Base-by-base conservation (phyloP, 2,329 filamentous ascomycete genomes). In the Ophiostoma sp. region DNA sequence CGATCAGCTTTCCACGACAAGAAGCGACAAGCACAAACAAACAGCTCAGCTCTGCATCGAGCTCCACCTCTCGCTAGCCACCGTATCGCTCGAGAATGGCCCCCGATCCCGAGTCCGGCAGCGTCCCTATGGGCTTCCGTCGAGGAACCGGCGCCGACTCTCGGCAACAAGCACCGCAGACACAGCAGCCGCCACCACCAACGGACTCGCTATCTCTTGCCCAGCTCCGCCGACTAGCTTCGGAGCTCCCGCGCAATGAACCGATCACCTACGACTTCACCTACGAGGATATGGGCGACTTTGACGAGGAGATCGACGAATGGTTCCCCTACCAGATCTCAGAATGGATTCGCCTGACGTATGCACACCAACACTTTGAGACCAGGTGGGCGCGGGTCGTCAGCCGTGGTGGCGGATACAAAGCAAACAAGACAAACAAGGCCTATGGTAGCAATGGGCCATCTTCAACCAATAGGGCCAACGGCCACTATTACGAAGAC, bases 281-380 rank as follows among this genome's bases (percentile, higher is more conserved):
- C 73, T 94, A 94, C 80, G 82, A 86, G 35, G 91, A 94, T 78
- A 85, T 86, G 70, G 89, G 89, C 31, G 82, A 87, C 0, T 90
- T 96, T 75, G 88, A 91, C 23, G 92, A 95, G 73, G 95, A 99
- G 82, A 84, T 99, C 67, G 93, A 98, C 77, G 95, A 99, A 81
- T 99, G 95, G 95, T 99, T 99, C 79, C 89, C 90, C 69, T 97
- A 98, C 80, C 90, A 91, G 75, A 89, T 93, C 73, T 91, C 91
- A 79, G 94, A 98, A 77, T 91, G 92, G 80, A 85, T 90, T 66
- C 89, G 94, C 76, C 83, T 97, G 67, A 86, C 91, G 69, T 87
- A 89, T 69, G 89, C 91, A 27, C 91, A 92, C 76, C 84, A 87
- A 52, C 88, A 89, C 1, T 98, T 96, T 76, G 87, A 93, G 73